A percentile compares a stretch with the other conserved stretches of the same genome.
Conservation (phyloP, 106 monocot species). For the Xerophyta viscosa region DNA sequence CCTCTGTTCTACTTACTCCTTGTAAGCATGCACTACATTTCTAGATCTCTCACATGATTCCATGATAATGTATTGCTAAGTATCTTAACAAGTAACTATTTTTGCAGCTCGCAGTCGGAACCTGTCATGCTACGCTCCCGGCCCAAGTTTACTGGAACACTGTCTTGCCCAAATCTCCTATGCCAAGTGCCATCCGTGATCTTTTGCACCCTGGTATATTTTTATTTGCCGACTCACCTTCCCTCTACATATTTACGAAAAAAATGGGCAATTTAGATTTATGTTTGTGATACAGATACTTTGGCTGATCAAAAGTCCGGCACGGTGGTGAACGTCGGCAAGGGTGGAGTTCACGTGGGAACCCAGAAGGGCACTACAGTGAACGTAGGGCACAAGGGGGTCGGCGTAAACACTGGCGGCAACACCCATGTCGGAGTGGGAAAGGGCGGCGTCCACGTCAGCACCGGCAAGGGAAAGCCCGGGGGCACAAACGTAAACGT, state of each 20-base stretch:
- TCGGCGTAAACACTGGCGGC: slow-evolving; percentile 16
- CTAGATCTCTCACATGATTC: too few relatives aligned
- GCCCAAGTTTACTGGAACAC: slow-evolving; percentile 39
- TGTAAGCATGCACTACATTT: too few relatives aligned
- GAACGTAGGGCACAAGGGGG: slow-evolving; percentile 6
- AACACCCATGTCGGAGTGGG: slow-evolving; percentile 11
- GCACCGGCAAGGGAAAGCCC: slow-evolving; percentile 8
- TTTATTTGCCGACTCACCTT: neutral
- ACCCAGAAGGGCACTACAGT: slow-evolving; percentile 13
- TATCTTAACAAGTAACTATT: too few relatives aligned
- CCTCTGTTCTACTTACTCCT: slow-evolving; percentile 15
- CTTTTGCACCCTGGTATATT: slow-evolving; percentile 20
- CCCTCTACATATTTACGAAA: slow-evolving; percentile 3
- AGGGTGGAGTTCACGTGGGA: slow-evolving; percentile 23
- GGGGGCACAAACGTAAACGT: slow-evolving; percentile 26
- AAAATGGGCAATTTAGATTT: neutral
- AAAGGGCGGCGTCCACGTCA: slow-evolving; percentile 20
- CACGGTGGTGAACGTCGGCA: slow-evolving; percentile 19
- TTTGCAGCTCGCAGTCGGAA: slow-evolving; percentile 18
- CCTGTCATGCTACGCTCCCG: slow-evolving; percentile 21
- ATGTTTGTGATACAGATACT: slow-evolving; percentile 3
- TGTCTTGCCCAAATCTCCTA: slow-evolving; percentile 41
- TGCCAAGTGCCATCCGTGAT: slow-evolving; percentile 39
- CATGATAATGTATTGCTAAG: too few relatives aligned
- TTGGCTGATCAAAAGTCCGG: slow-evolving; percentile 9